Evolutionary conservation across 192 early-diverging fungal species (phyloP).

Genomic region (Backusella tuberculispora): DNA sequence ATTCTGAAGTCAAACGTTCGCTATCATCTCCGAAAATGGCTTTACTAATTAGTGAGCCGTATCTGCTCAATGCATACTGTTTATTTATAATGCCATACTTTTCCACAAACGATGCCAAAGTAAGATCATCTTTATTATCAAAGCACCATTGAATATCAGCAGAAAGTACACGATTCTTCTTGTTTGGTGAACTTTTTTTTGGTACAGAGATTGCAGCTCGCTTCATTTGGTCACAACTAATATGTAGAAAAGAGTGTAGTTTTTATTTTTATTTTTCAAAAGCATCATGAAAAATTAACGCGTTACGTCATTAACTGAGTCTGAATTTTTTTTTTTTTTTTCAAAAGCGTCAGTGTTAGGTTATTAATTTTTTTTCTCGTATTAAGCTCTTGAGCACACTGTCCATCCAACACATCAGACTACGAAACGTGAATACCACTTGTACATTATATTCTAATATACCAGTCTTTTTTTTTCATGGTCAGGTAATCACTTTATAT

Average conservation of each 20-base stretch:
- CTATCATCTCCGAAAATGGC: slow-evolving; percentile 1
- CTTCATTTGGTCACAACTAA: slow-evolving; percentile 18
- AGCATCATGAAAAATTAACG: not conserved
- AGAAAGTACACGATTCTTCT: slow-evolving; percentile 23
- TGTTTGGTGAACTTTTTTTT: slow-evolving; percentile 20
- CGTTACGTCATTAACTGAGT: slow-evolving; percentile 16
- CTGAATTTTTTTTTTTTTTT: not conserved
- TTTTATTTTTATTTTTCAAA: slow-evolving; percentile 14
- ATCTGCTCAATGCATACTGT: slow-evolving; percentile 25
- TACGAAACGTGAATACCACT: slow-evolving; percentile 8
- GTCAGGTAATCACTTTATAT: too few species aligned
- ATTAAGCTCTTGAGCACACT: not conserved
- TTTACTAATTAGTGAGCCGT: slow-evolving; percentile 16
- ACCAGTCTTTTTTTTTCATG: too few species aligned
- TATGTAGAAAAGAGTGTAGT: not conserved
- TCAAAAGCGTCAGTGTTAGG: not conserved
- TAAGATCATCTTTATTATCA: slow-evolving; percentile 23
- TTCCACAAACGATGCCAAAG: slow-evolving; percentile 10
- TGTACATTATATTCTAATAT: not conserved
- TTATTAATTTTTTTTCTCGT: too few species aligned
- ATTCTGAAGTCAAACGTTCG: slow-evolving; percentile 21
- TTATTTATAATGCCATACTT: slow-evolving; percentile 17
- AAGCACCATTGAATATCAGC: slow-evolving; percentile 27
- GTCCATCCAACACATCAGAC: slow-evolving; percentile 7
- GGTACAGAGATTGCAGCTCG: slow-evolving; percentile 19